A percentile compares a stretch with the other conserved stretches of the same genome.
Evolutionary conservation across 2,329 filamentous ascomycete species (phyloP).

Genomic region (Trematosphaeria pertusa): DNA sequence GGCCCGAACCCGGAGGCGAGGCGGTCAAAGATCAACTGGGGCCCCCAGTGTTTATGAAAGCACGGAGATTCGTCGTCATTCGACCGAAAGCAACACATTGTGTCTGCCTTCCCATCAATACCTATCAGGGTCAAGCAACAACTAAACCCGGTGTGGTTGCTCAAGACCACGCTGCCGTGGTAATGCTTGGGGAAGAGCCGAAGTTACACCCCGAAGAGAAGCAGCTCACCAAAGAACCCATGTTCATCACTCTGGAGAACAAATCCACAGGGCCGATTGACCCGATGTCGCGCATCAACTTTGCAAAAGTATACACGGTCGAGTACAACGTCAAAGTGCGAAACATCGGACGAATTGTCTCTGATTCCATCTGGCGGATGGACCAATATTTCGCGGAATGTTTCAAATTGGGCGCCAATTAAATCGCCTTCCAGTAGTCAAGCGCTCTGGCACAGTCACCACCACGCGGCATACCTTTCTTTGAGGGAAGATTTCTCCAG

Average conservation of each 20-base stretch:
- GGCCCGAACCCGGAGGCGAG: slow-evolving; percentile 4
- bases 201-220: slow-evolving; percentile 2
- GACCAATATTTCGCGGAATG: slow-evolving; percentile 12
- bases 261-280: slow-evolving; percentile 14
- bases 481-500: no score
- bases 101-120: slow-evolving; percentile 11
- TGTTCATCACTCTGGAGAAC: slow-evolving; percentile 15
- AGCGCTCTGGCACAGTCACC: no score
- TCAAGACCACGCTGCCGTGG: slow-evolving; percentile 13
- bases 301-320: slow-evolving; percentile 30
- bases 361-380: slow-evolving; percentile 4
- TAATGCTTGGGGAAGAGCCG: background rate
- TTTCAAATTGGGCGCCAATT: slow-evolving; percentile 3
- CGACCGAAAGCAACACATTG: slow-evolving; percentile 2
- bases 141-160: slow-evolving; percentile 6
- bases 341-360: slow-evolving; percentile 29
- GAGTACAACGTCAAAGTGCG: slow-evolving; percentile 37
- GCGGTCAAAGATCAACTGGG: background rate
- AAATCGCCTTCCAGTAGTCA: no score
- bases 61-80: slow-evolving; percentile 12
- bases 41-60: slow-evolving; percentile 1
- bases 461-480: no score
- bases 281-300: slow-evolving; percentile 28
- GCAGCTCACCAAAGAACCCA: slow-evolving; percentile 1
- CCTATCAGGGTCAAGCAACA: slow-evolving; percentile 7